A percentile compares a stretch with the other conserved stretches of the same genome.
Evolutionary conservation across 495 filamentous ascomycete genomes (phyloP).

Genomic region (Penicillium turbatum): DNA sequence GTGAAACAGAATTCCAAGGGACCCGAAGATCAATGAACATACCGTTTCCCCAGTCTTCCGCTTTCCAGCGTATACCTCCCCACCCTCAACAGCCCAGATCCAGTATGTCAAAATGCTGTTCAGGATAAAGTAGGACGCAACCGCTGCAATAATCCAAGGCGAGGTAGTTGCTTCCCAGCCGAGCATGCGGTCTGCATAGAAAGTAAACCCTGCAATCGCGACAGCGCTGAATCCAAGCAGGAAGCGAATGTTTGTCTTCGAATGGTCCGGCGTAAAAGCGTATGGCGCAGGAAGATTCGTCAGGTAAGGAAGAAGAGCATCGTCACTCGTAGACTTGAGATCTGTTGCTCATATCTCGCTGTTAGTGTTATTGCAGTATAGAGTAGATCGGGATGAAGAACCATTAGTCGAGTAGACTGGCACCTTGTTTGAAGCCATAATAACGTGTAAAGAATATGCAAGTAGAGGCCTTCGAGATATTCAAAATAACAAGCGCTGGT

Average conservation of each 20-base stretch:
- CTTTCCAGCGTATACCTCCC: constrained; percentile 72
- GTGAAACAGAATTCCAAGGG: background rate
- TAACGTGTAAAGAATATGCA: background rate
- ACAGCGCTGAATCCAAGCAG: constrained; percentile 80
- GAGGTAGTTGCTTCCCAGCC: constrained; percentile 81
- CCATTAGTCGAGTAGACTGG: constrained; percentile 47
- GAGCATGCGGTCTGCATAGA: constrained; percentile 85
- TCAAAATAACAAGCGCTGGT: background rate
- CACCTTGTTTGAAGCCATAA: constrained; percentile 37
- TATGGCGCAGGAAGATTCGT: constrained; percentile 59
- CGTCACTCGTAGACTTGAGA: constrained; percentile 94
- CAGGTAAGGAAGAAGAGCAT: constrained; percentile 89
- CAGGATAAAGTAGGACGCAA: constrained; percentile 71
- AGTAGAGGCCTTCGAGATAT: background rate
- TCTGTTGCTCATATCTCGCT: constrained; percentile 46
- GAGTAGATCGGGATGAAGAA: constrained; percentile 28
- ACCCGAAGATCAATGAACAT: constrained; percentile 9
- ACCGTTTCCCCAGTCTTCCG: constrained; percentile 53
- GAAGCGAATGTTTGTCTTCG: constrained; percentile 75
- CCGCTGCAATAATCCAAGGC: constrained; percentile 66
- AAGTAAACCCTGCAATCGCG: constrained; percentile 69
- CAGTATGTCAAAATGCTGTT: constrained; percentile 79
- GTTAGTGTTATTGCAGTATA: constrained; percentile 14
- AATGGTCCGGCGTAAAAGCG: constrained; percentile 75
- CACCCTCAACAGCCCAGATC: constrained; percentile 81